A percentile compares a stretch with the other conserved stretches of the same genome.
phyloP scores from a whole-genome alignment of 345 rosid genomes.

The Hibiscus trionum region DNA sequence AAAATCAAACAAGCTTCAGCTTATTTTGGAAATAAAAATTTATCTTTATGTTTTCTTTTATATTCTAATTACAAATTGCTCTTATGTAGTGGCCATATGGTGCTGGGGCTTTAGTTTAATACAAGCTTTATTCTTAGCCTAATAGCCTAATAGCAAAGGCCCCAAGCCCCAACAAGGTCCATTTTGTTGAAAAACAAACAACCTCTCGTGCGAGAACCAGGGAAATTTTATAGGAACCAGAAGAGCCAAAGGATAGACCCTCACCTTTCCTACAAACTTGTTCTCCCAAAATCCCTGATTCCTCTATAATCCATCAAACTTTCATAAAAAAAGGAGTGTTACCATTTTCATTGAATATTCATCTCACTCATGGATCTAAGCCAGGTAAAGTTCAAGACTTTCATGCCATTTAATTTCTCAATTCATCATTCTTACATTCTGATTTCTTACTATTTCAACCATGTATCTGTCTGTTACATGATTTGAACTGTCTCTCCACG shows the following conservation, averaged over 20 bases:
- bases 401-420: not conserved
- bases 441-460: not conserved
- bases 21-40: no score
- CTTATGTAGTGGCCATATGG: no score
- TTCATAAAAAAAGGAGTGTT: not conserved
- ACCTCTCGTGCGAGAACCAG: not conserved
- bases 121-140: no score
- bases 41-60: no score
- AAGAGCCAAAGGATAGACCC: not conserved
- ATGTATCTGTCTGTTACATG: not conserved
- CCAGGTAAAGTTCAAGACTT: conserved; percentile 6
- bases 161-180: not conserved
- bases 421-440: not conserved
- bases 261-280: not conserved
- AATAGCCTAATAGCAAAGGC: not conserved
- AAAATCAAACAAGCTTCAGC: no score
- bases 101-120: no score
- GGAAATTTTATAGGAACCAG: conserved; percentile 3
- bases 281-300: not conserved
- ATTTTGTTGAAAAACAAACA: not conserved
- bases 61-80: no score
- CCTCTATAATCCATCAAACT: not conserved
- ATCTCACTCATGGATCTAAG: conserved; percentile 9
- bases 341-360: not conserved
- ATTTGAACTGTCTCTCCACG: not conserved